Conservation (phyloP, 2,329 filamentous ascomycete genomes). For the Sporothrix schenckii region DNA sequence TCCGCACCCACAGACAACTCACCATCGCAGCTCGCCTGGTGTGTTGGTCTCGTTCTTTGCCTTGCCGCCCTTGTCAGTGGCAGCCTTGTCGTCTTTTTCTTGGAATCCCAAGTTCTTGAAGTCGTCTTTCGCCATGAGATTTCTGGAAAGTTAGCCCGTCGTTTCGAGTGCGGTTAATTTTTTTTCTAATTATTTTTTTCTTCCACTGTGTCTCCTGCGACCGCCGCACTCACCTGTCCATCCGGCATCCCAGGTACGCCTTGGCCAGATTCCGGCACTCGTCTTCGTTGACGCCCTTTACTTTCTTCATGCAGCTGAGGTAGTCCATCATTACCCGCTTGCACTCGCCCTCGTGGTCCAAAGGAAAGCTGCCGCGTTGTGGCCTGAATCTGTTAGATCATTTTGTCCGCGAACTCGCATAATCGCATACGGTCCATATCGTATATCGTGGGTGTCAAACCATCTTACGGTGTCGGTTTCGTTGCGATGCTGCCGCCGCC, state of each 20-base stretch:
- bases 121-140: conserved; percentile 93
- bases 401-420: no score
- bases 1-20: conserved; percentile 20
- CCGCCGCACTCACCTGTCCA: conserved; percentile 75
- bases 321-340: conserved; percentile 85
- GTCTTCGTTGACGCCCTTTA: conserved; percentile 80
- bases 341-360: conserved; percentile 96
- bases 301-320: conserved; percentile 81
- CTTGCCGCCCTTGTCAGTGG: conserved; percentile 37
- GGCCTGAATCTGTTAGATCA: conserved; percentile 57
- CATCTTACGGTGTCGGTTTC: conserved; percentile 44
- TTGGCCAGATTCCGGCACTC: conserved; percentile 86
- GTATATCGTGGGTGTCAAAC: background rate
- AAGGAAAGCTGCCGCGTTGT: conserved; percentile 90
- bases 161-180: no score
- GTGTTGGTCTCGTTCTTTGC: conserved; percentile 33
- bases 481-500: conserved; percentile 38
- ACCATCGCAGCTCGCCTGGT: conserved; percentile 45
- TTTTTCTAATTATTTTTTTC: no score
- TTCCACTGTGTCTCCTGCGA: conserved; percentile 41
- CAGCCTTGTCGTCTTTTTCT: conserved; percentile 44
- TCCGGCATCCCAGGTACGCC: conserved; percentile 84
- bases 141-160: conserved; percentile 54
- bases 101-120: conserved; percentile 90
- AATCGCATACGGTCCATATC: background rate